These are phyloP conservation scores for Graphium sp. DNA, from an alignment of 2,329 filamentous ascomycete species.

Conservation along the genomic window DNA sequence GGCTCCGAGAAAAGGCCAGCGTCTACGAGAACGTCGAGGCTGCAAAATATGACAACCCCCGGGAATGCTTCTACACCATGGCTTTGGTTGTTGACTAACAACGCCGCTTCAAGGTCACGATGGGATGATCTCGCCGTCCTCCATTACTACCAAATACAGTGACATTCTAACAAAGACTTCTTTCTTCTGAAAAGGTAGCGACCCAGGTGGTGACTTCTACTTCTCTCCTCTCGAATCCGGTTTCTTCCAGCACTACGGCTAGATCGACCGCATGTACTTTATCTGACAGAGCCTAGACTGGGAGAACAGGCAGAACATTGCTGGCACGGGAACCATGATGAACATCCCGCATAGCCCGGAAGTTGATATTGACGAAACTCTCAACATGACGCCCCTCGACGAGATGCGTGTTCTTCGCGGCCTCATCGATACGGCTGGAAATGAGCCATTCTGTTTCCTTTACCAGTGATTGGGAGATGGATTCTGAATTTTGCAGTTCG, in stretches of 20 bases:
- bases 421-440: conserved; percentile 21
- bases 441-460: conserved; percentile 24
- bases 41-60: too few species aligned
- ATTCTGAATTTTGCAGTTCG: too few species aligned
- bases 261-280: conserved; percentile 28
- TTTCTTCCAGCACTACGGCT: conserved; percentile 16
- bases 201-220: conserved; percentile 15
- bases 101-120: too few species aligned
- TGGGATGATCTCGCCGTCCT: conserved; percentile 14
- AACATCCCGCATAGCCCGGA: conserved; percentile 21
- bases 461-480: conserved; percentile 11
- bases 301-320: conserved; percentile 17
- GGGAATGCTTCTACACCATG: too few species aligned
- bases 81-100: too few species aligned
- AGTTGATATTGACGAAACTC: conserved; percentile 20
- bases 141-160: conserved; percentile 13
- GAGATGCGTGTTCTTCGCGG: conserved; percentile 15
- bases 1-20: conserved; percentile 10
- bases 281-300: conserved; percentile 30
- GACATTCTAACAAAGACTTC: neutral
- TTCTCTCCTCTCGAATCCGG: conserved; percentile 19
- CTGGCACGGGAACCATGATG: conserved; percentile 22
- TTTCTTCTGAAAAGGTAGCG: conserved; percentile 1
- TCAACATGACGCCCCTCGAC: conserved; percentile 16
- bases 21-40: conserved; percentile 7